Evolutionary conservation across 2,329 filamentous ascomycete genomes (phyloP), one percentile per base, ranked within the genome.

Genomic region (Aspergillus candidus): DNA sequence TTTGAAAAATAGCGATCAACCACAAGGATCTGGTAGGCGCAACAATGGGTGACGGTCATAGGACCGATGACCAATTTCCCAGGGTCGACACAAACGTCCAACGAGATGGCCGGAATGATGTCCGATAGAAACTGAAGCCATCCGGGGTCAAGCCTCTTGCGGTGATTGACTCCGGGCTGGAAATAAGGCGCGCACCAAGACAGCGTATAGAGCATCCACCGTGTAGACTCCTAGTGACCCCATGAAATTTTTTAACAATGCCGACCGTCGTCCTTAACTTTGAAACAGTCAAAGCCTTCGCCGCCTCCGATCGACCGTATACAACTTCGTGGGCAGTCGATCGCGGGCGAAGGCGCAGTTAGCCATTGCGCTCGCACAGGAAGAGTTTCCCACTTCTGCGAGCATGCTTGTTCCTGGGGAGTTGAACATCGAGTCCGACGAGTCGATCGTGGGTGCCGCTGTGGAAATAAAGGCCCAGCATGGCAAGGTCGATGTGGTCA

Each of bases 231-330:
- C 4, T 18, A 18, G 18, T 18, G 18, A 5, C 18, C 18, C 18
- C 18, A 5, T 18, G 18, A 5, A 6, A 18, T 18, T 6, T 18
- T 18, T 6, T 3, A 27, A 11, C 10, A 36, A 22, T 31, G 32
- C 17, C 35, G 17, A 49, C 27, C 31, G 65, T 78, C 47, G 58
- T 81, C n/a, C 60, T n/a, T n/a, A n/a, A n/a, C n/a, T n/a, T n/a
- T 32, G 74, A 83, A 51, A 72, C 69, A 6, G 72, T 82, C 39
- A 79, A 75, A 48, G 73, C 77, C 1, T 64, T 84, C 0, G 65
- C 71, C 35, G 50, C 63, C 10, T 78, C 79, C 0, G 27, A 57
- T 0, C 63, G 62, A 7, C n/a, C 71, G 2, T 83, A 82, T 58
- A 67, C 73, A 7, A 70, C 44, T 56, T 82, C 17, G 55, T 84